Percentiles rank a stretch among this genome's conserved stretches.
phyloP scores from a whole-genome alignment of 192 early-diverging fungal genomes.

The Linnemannia exigua region DNA sequence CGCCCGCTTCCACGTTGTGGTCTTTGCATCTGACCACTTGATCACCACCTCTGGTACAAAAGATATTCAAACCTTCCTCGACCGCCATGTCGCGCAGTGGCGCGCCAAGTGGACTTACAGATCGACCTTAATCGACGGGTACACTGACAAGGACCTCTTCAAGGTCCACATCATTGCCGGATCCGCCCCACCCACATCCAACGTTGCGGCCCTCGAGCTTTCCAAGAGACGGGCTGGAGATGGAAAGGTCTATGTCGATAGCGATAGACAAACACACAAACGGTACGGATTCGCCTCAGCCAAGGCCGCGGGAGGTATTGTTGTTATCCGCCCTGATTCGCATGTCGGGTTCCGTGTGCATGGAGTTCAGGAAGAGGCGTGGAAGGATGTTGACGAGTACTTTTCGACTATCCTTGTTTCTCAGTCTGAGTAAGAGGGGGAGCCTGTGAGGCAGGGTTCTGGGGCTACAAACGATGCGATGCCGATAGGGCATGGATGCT shows the following conservation, averaged over 20 bases:
- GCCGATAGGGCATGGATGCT: no score
- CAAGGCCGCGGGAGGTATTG: constrained; percentile 16
- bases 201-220: background rate
- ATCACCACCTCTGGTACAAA: background rate
- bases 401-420: constrained; percentile 6
- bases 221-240: constrained; percentile 4
- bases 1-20: constrained; percentile 40
- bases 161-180: constrained; percentile 40
- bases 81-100: constrained; percentile 16
- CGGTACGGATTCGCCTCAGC: constrained; percentile 25
- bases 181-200: background rate
- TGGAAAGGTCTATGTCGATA: constrained; percentile 17
- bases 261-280: constrained; percentile 4
- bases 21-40: constrained; percentile 30
- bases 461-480: no score
- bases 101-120: constrained; percentile 27
- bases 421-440: background rate
- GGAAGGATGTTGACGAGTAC: constrained; percentile 40
- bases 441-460: background rate
- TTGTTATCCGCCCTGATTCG: constrained; percentile 29
- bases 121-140: background rate
- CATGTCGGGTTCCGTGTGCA: constrained; percentile 38
- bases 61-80: background rate
- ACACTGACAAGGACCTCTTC: constrained; percentile 11
- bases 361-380: constrained; percentile 21